Conservation (phyloP, 2,329 filamentous ascomycete species). For the Zymoseptoria tritici region DNA sequence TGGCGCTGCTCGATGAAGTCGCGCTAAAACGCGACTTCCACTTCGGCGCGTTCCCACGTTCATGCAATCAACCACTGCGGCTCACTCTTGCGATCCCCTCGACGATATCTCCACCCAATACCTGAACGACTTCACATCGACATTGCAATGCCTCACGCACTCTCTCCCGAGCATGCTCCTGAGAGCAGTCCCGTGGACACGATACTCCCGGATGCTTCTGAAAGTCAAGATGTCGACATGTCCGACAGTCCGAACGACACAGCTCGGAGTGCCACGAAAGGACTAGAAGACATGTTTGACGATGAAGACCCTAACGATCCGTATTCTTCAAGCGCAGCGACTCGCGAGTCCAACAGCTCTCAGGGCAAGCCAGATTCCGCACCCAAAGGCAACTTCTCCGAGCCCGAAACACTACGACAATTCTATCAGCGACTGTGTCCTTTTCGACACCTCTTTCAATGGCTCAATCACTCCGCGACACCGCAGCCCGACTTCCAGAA, state of each 20-base stretch:
- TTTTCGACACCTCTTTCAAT: conserved; percentile 90
- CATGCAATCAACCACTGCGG: not conserved
- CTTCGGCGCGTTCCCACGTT: not conserved
- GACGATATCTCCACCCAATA: conserved; percentile 1
- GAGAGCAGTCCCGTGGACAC: conserved; percentile 25
- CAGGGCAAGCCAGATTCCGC: conserved; percentile 28
- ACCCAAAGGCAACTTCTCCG: conserved; percentile 41
- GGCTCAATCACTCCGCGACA: conserved; percentile 87
- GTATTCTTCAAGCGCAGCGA: conserved; percentile 48
- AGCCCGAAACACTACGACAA: conserved; percentile 78
- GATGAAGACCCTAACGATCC: conserved; percentile 49
- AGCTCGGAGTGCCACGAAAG: conserved; percentile 7
- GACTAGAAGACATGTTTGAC: conserved; percentile 53
- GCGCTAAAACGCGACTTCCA: not conserved
- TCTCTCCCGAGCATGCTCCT: conserved; percentile 28
- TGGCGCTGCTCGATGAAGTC: not conserved
- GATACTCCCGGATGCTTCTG: conserved; percentile 29
- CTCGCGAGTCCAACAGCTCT: conserved; percentile 37
- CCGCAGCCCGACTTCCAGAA: conserved; percentile 84
- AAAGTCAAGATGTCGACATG: conserved; percentile 16
- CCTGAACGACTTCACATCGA: not conserved
- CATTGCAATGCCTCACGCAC: conserved; percentile 39
- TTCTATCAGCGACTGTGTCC: conserved; percentile 96
- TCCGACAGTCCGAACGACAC: conserved; percentile 4
- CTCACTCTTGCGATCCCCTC: not conserved